Evolutionary conservation across 2,329 filamentous ascomycete genomes (phyloP), one percentile per base, ranked within the genome.

Genomic region (Penicillium sp.): DNA sequence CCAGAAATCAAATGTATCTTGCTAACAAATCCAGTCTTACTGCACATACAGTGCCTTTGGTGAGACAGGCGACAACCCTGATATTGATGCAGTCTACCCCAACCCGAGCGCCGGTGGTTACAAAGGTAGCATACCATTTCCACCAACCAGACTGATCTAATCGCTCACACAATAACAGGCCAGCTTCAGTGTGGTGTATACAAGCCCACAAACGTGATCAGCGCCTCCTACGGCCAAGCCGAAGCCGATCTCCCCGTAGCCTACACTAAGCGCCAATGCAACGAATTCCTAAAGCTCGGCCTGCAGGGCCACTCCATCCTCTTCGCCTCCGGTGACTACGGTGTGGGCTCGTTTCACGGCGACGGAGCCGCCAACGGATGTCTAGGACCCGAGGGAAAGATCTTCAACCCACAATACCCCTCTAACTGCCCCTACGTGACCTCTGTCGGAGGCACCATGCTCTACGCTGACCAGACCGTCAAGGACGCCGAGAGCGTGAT

Each of bases 121-220:
- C 71, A 77, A 79, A 52, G 80, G 80, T 72, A 57, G 3, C 4
- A 52, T 50, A 25, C 68, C 75, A 5, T 69, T 69, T 56, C 76
- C 70, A 59, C 73, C 71, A 42, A 65, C 66, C 13, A 73, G 70
- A 57, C 10, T 62, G 59, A 17, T 69, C 65, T n/a, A 52, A 64
- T 2, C 68, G 67, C 23, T 51, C 3, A 50, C 12, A 23, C 6
- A n/a, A n/a, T 6, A n/a, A n/a, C n/a, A 64, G 64, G 68, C 54
- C 55, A 69, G 37, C 71, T 79, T 13, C 74, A 80, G 61, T 82
- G 80, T 57, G 80, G 79, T 8, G 75, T 80, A 21, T 83, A 80
- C 72, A 75, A 79, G 63, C 81, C 82, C 2, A 82, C 83, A 10
- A 83, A 84, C 60, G 83, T 85, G 7, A 78, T 85, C 59, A 80